Conservation (phyloP, 352 stramenopile species). For the Phytophthora hybrid region DNA sequence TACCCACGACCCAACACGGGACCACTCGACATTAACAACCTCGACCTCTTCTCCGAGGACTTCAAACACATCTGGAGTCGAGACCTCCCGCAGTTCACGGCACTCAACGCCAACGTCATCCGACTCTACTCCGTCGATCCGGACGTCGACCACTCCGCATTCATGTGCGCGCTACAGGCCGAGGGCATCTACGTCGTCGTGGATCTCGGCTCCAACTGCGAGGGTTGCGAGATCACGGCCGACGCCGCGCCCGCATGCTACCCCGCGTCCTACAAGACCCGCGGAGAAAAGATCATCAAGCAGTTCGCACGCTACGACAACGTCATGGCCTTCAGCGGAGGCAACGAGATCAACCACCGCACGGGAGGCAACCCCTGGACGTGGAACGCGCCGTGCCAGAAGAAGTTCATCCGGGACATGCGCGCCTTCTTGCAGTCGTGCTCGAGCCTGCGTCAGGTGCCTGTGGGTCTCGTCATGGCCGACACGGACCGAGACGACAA, state of each 20-base stretch:
- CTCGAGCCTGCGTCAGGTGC: conserved; percentile 65
- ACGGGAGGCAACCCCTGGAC: conserved; percentile 48
- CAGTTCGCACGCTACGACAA: conserved; percentile 89
- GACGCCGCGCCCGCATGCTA: conserved; percentile 66
- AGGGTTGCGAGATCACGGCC: conserved; percentile 70
- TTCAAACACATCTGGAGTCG: conserved; percentile 71
- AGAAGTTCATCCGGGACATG: conserved; percentile 92
- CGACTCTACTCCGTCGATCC: conserved; percentile 87
- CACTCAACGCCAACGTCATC: conserved; percentile 79
- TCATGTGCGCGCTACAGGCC: conserved; percentile 85
- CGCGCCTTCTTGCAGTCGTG: conserved; percentile 73
- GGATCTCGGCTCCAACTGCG: conserved; percentile 68
- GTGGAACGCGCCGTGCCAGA: conserved; percentile 86
- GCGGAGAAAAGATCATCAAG: conserved; percentile 83
- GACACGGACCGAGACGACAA: conserved; percentile 70
- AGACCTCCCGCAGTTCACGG: conserved; percentile 74
- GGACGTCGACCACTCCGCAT: conserved; percentile 71
- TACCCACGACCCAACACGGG: conserved; percentile 87
- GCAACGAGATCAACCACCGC: conserved; percentile 88
- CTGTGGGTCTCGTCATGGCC: conserved; percentile 78
- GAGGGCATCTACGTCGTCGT: conserved; percentile 84
- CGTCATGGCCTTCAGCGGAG: conserved; percentile 76
- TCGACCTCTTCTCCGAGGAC: conserved; percentile 86
- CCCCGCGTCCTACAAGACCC: conserved; percentile 69
- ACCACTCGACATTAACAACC: conserved; percentile 71